Base-by-base conservation (phyloP, 164 flowering plant species). In the Vitis amurensis region DNA sequence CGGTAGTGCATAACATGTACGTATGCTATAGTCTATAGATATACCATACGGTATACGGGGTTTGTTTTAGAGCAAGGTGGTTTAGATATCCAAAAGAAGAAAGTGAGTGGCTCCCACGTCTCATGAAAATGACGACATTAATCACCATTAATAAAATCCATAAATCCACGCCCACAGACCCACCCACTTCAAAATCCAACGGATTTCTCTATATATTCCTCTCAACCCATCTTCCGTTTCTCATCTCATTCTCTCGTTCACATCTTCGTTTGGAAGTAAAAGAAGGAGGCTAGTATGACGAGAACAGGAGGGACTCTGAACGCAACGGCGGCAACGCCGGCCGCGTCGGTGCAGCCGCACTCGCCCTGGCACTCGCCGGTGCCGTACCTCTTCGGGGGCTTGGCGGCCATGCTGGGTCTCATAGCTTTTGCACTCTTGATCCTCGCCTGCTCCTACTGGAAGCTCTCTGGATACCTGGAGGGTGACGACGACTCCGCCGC, bases 291-390 rank as follows among this genome's bases (percentile, higher is more conserved):
- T 6, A 6, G 5, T 37, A 37, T 37, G 44, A 82, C 80, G 83
- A 80, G 85, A 63, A 64, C 73, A 11, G 50, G 69, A 44, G 74
- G 59, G 11, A 71, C 63, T 58, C 56, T 64, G 63, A 76, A 62
- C 71, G 50, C 63, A 16, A 30, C 74, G 12, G 64, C 75, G 8
- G 9, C 68, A 3, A 2, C 58, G 11, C 9, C 55, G n/a, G 15
- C 55, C 4, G 19, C 52, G 23, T 14, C n/a, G 16, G 11, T 53
- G 56, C 63, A 3, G 9, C 80, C 57, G 37, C 84, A 80, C 75
- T 81, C 94, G 1, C 87, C 89, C 59, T 88, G 93, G 97, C 92
- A 89, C 76, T 90, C 97, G 3, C 97, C 97, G 13, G 90, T 92
- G 31, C 97, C 97, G 3, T 92, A 92, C 80, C 83, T 92, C n/a